A percentile compares a stretch with the other conserved stretches of the same genome.
Conservation (phyloP, 2,329 filamentous ascomycete genomes). For the Helotiales sp. region DNA sequence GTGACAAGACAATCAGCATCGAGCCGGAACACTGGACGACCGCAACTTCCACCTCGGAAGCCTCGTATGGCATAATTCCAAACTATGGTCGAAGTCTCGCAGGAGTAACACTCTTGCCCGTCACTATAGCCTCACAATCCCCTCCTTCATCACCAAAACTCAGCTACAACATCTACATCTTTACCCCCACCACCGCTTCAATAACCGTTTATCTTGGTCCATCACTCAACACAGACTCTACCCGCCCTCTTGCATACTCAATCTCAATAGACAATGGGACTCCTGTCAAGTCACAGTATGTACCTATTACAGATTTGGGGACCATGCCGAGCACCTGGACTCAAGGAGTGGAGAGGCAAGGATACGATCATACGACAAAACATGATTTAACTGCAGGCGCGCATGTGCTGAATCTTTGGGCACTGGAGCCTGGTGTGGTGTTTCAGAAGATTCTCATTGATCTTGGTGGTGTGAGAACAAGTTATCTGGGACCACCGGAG, state of each 20-base stretch:
- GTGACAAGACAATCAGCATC: slow-evolving; percentile 47
- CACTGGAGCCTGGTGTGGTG: slow-evolving; percentile 35
- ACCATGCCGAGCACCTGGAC: slow-evolving; percentile 19
- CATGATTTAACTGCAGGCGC: slow-evolving; percentile 12
- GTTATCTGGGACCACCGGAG: slow-evolving; percentile 39
- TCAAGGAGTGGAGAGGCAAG: slow-evolving; percentile 15
- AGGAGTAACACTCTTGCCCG: slow-evolving; percentile 56
- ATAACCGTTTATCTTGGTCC: slow-evolving; percentile 51
- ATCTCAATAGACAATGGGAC: slow-evolving; percentile 42
- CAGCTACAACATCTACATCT: slow-evolving; percentile 60
- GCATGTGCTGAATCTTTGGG: slow-evolving; percentile 35
- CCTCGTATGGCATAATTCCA: slow-evolving; percentile 49
- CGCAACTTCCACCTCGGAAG: slow-evolving; percentile 40
- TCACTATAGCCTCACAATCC: slow-evolving; percentile 48
- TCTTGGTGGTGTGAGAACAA: slow-evolving; percentile 39
- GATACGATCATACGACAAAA: slow-evolving; percentile 17
- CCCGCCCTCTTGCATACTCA: slow-evolving; percentile 49
- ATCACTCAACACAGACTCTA: slow-evolving; percentile 49
- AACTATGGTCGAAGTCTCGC: slow-evolving; percentile 57
- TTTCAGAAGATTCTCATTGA: slow-evolving; percentile 41
- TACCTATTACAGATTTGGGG: slow-evolving; percentile 18
- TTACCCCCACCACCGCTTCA: slow-evolving; percentile 43
- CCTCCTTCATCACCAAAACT: slow-evolving; percentile 52
- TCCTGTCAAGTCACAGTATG: slow-evolving; percentile 36
- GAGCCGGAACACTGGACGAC: slow-evolving; percentile 48